A percentile compares a stretch with the other conserved stretches of the same genome.
Conservation (phyloP, 495 filamentous ascomycete genomes). For the Penicillium desertorum region DNA sequence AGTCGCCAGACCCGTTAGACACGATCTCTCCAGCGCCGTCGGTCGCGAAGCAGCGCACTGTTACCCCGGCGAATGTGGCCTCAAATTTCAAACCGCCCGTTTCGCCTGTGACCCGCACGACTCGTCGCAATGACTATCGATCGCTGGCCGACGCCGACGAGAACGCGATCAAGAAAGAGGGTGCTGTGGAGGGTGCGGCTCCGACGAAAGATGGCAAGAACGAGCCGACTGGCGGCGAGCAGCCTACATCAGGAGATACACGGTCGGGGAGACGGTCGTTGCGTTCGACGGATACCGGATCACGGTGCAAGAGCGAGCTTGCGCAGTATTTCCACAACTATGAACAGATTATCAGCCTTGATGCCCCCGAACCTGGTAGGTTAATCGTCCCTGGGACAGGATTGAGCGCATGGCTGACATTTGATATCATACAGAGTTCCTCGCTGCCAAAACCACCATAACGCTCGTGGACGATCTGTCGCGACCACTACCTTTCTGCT, state of each 20-base stretch:
- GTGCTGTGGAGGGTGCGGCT: neutral
- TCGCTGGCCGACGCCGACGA: constrained; percentile 9
- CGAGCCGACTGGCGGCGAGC: constrained; percentile 8
- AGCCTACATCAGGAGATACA: constrained; percentile 7
- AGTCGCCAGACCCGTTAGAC: constrained; percentile 44
- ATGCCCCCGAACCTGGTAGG: constrained; percentile 73
- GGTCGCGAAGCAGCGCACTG: constrained; percentile 15
- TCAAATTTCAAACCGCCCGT: constrained; percentile 4
- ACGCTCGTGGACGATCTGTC: constrained; percentile 47
- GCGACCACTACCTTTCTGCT: constrained; percentile 27
- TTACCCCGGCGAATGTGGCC: constrained; percentile 10
- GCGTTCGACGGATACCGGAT: constrained; percentile 51
- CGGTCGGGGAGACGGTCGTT: constrained; percentile 44
- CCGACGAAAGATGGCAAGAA: constrained; percentile 13
- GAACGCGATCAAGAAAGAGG: neutral
- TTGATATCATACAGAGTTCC: constrained; percentile 35
- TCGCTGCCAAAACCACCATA: constrained; percentile 46
- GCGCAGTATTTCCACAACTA: constrained; percentile 87
- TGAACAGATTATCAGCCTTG: constrained; percentile 83
- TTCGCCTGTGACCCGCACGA: constrained; percentile 18
- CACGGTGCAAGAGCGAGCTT: constrained; percentile 80
- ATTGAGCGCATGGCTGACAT: constrained; percentile 1
- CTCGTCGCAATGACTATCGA: constrained; percentile 20
- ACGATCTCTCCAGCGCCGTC: constrained; percentile 35
- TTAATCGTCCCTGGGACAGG: constrained; percentile 9